Conservation (phyloP, 768 basidiomycete species). For the Russula griseocarnosa region DNA sequence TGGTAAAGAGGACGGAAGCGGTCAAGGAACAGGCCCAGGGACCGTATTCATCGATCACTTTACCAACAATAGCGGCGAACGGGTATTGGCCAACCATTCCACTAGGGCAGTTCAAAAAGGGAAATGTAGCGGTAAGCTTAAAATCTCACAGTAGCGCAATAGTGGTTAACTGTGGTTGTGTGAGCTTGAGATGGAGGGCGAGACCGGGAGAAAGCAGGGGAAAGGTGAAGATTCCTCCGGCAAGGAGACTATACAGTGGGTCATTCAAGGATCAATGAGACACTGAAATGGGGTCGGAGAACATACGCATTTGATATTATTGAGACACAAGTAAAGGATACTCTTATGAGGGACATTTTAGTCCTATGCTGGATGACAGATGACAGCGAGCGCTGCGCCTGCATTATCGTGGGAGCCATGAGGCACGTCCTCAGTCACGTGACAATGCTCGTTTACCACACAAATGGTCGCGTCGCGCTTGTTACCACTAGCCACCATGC, state of each 20-base stretch:
- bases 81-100: constrained; percentile 83
- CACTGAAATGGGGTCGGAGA: background rate
- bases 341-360: constrained; percentile 21
- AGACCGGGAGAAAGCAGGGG: constrained; percentile 67
- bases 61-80: constrained; percentile 64
- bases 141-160: constrained; percentile 66
- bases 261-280: background rate
- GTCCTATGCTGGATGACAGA: too few relatives aligned
- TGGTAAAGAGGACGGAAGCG: constrained; percentile 53
- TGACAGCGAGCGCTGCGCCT: too few relatives aligned
- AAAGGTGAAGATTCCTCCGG: constrained; percentile 78
- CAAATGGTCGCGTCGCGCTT: background rate
- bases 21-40: constrained; percentile 64
- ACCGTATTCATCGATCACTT: constrained; percentile 61
- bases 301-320: constrained; percentile 64
- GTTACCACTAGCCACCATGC: constrained; percentile 38
- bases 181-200: constrained; percentile 54
- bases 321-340: constrained; percentile 45
- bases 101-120: constrained; percentile 37
- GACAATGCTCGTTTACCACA: constrained; percentile 9
- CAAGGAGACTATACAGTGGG: constrained; percentile 60
- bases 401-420: background rate
- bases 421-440: background rate
- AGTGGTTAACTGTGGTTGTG: constrained; percentile 74
- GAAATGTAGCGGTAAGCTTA: background rate